A percentile compares a stretch with the other conserved stretches of the same genome.
Conservation (phyloP, 768 basidiomycete species). For the Hygrocybe coccinea region DNA sequence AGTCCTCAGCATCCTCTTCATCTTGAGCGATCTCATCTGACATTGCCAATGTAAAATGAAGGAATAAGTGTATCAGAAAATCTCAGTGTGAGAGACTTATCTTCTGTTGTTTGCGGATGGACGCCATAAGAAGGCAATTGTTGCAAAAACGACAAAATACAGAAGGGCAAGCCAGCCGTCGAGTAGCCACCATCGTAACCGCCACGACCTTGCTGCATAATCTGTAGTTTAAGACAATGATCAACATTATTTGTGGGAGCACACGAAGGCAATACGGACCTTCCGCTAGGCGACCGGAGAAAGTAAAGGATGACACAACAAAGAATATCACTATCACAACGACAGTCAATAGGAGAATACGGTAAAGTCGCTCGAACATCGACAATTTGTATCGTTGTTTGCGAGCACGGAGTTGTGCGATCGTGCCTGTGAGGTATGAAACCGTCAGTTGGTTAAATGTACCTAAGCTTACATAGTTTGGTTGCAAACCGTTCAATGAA, state of each 20-base stretch:
- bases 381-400: conserved; percentile 82
- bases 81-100: conserved; percentile 44
- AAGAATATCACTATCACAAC: conserved; percentile 85
- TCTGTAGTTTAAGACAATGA: background rate
- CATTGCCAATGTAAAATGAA: conserved; percentile 74
- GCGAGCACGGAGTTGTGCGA: conserved; percentile 75
- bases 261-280: conserved; percentile 41
- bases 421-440: conserved; percentile 58
- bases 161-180: conserved; percentile 92
- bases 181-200: conserved; percentile 88
- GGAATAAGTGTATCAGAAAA: conserved; percentile 20
- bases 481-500: conserved; percentile 67
- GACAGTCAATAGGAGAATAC: conserved; percentile 78
- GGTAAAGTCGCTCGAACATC: conserved; percentile 86
- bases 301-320: conserved; percentile 84
- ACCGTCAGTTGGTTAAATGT: background rate
- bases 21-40: conserved; percentile 95
- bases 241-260: background rate
- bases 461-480: background rate
- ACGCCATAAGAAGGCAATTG: conserved; percentile 89
- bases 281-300: conserved; percentile 88
- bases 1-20: conserved; percentile 90
- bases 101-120: conserved; percentile 87
- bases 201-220: conserved; percentile 89
- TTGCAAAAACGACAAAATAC: conserved; percentile 74